Evolutionary conservation across 345 rosid species (phyloP).

Genomic region (Passiflora organensis): DNA sequence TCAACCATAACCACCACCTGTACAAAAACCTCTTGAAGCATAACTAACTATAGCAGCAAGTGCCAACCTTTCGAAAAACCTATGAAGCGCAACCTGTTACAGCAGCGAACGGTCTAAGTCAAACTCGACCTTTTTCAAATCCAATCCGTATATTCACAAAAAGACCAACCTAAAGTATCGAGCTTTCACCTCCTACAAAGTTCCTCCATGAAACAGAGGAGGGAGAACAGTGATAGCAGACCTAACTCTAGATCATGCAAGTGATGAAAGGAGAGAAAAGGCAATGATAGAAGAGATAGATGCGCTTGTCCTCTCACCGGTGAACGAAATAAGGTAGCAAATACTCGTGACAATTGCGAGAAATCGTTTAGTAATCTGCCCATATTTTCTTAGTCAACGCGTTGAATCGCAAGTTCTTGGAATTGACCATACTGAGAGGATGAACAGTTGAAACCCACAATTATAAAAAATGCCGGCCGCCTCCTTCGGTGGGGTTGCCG

Average conservation of each 20-base stretch:
- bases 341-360: conserved; percentile 1
- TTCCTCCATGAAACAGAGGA: neutral
- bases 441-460: neutral
- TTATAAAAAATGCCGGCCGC: neutral
- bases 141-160: neutral
- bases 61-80: conserved; percentile 2
- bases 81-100: too few species aligned
- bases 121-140: too few species aligned
- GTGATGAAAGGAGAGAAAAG: neutral
- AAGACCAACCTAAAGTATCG: too few species aligned
- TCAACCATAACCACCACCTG: neutral
- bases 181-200: too few species aligned
- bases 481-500: neutral
- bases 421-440: neutral
- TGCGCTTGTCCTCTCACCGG: conserved; percentile 6
- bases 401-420: conserved; percentile 1
- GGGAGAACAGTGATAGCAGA: neutral
- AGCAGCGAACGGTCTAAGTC: too few species aligned
- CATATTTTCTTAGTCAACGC: conserved; percentile 28
- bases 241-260: neutral
- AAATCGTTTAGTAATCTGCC: neutral
- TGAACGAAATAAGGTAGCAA: conserved; percentile 5
- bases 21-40: conserved; percentile 5
- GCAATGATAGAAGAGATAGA: too few species aligned
- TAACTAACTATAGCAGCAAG: conserved; percentile 4